Evolutionary conservation across 2,329 filamentous ascomycete genomes (phyloP).

Genomic region (Trichoderma citrinoviride): DNA sequence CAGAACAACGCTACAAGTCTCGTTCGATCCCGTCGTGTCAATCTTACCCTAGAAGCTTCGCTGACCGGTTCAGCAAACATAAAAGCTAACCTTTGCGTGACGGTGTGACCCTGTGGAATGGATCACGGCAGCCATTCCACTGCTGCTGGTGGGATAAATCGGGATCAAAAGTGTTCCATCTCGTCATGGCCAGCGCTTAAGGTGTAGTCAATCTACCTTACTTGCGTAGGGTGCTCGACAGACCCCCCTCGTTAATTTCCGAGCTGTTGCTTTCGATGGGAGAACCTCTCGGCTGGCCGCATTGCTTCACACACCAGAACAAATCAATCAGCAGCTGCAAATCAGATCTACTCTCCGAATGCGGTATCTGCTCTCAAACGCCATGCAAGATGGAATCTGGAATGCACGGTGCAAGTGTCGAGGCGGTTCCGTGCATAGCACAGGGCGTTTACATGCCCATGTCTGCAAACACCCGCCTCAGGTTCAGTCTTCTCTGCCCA

Average conservation of each 20-base stretch:
- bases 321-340: neutral
- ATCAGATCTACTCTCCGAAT: neutral
- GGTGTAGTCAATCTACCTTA: no score
- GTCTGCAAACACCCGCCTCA: conserved; percentile 32
- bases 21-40: neutral
- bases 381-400: neutral
- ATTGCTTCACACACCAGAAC: neutral
- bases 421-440: neutral
- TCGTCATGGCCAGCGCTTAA: neutral
- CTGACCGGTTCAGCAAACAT: neutral
- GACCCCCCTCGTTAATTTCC: neutral
- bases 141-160: neutral
- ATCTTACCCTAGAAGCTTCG: neutral
- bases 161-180: neutral
- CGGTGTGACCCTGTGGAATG: neutral
- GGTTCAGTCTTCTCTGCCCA: conserved; percentile 21
- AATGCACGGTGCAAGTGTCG: neutral
- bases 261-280: neutral
- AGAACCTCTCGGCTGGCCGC: neutral
- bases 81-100: neutral
- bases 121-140: neutral
- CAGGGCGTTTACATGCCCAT: conserved; percentile 23
- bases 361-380: neutral
- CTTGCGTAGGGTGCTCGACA: neutral
- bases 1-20: neutral